Percentiles rank a stretch among this genome's conserved stretches.
Evolutionary conservation across 1,284 basidiomycete genomes (phyloP).

Genomic region (Sporisorium reilianum): DNA sequence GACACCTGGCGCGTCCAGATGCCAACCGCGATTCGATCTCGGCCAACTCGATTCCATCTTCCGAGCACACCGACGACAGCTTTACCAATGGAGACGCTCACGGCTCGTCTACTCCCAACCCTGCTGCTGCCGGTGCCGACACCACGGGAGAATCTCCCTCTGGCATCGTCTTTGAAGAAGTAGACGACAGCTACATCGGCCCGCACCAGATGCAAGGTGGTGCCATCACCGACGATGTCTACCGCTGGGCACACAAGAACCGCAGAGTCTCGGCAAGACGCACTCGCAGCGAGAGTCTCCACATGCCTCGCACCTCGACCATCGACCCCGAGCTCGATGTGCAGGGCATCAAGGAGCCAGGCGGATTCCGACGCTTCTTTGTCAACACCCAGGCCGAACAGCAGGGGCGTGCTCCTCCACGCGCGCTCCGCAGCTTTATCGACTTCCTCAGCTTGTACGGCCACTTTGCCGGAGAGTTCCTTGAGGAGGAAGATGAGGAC

Average conservation of each 20-base stretch:
- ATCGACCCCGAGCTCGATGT: slow-evolving; percentile 64
- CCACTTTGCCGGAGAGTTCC: slow-evolving; percentile 66
- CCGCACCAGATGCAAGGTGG: slow-evolving; percentile 67
- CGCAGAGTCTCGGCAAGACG: slow-evolving; percentile 46
- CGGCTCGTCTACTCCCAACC: slow-evolving; percentile 25
- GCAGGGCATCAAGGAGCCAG: slow-evolving; percentile 63
- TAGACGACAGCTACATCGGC: slow-evolving; percentile 57
- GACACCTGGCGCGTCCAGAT: slow-evolving; percentile 51
- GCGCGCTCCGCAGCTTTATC: slow-evolving; percentile 66
- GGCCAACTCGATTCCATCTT: slow-evolving; percentile 34
- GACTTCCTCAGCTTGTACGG: slow-evolving; percentile 68
- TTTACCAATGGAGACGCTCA: slow-evolving; percentile 17
- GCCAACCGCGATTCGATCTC: slow-evolving; percentile 48
- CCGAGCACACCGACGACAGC: slow-evolving; percentile 33
- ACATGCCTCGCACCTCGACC: slow-evolving; percentile 60
- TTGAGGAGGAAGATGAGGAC: slow-evolving; percentile 63
- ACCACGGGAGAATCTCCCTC: slow-evolving; percentile 21
- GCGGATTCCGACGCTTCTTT: slow-evolving; percentile 66
- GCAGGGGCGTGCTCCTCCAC: slow-evolving; percentile 61
- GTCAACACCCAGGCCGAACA: slow-evolving; percentile 60
- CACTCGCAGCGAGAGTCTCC: slow-evolving; percentile 61
- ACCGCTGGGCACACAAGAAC: slow-evolving; percentile 68
- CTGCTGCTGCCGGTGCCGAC: slow-evolving; percentile 8
- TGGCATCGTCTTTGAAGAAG: slow-evolving; percentile 27
- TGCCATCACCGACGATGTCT: slow-evolving; percentile 67